These are phyloP conservation scores for Cladobotryum protrusum DNA, from an alignment of 2,329 filamentous ascomycete species.

Conservation along the genomic window DNA sequence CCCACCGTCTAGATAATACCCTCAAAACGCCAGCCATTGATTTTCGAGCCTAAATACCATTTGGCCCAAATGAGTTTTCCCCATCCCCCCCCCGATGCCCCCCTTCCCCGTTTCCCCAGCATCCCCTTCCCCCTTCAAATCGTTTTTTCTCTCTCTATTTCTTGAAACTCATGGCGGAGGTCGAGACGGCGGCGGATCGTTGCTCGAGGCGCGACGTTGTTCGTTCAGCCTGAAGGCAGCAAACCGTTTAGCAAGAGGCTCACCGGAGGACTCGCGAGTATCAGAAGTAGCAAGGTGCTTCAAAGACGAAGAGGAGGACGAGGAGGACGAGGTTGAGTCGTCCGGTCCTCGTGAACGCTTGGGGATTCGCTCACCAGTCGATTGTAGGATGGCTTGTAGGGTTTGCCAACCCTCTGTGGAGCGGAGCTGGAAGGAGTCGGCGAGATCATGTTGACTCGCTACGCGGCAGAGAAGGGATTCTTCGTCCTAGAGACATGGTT, in stretches of 20 bases:
- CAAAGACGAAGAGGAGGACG: constrained; percentile 19
- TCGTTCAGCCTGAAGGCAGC: constrained; percentile 59
- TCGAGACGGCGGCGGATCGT: constrained; percentile 19
- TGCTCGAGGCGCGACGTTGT: constrained; percentile 18
- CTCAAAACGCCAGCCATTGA: neutral
- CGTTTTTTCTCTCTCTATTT: constrained; percentile 2
- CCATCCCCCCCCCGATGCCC: neutral
- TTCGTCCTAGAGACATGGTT: constrained; percentile 61
- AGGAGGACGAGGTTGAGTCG: constrained; percentile 23
- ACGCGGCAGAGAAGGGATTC: constrained; percentile 79
- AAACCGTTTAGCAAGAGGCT: constrained; percentile 60
- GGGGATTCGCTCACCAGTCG: constrained; percentile 92
- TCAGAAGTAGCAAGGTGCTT: constrained; percentile 20
- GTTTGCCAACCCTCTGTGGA: constrained; percentile 91
- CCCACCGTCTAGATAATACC: neutral
- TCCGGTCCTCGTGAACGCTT: constrained; percentile 55
- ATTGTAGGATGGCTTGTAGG: constrained; percentile 84
- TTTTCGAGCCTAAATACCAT: neutral
- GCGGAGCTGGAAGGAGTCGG: constrained; percentile 75
- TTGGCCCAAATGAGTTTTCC: too few relatives aligned
- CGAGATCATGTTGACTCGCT: constrained; percentile 72
- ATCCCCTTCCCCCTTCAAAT: neutral
- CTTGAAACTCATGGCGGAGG: neutral
- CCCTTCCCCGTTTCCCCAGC: neutral
- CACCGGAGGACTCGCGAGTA: constrained; percentile 35